Percentiles rank a stretch among this genome's conserved stretches.
phyloP scores from a whole-genome alignment of 1,284 basidiomycete genomes.

The Microbotryum scabiosae region DNA sequence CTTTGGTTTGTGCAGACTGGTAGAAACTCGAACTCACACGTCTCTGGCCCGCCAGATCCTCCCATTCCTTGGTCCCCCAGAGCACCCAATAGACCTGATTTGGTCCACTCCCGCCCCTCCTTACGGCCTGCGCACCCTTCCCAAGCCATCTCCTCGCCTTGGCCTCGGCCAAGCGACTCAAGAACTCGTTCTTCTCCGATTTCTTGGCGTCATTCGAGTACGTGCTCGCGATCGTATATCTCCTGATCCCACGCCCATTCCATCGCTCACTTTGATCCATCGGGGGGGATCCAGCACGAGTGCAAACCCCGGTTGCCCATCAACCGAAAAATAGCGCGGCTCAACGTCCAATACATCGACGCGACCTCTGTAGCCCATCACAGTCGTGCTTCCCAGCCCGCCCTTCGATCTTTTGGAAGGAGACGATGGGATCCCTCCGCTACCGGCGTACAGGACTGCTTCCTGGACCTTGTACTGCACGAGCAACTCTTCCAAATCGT shows the following conservation, averaged over 20 bases:
- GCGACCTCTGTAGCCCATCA: slow-evolving; percentile 76
- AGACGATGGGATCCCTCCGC: slow-evolving; percentile 5
- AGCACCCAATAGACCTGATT: slow-evolving; percentile 79
- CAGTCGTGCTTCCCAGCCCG: slow-evolving; percentile 33
- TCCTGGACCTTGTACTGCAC: slow-evolving; percentile 45
- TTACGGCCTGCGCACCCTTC: slow-evolving; percentile 54
- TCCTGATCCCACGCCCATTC: slow-evolving; percentile 73
- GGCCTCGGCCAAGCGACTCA: slow-evolving; percentile 77
- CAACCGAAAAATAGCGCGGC: slow-evolving; percentile 59
- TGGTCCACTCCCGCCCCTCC: slow-evolving; percentile 41
- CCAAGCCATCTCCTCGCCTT: slow-evolving; percentile 59
- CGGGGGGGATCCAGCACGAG: slow-evolving; percentile 72
- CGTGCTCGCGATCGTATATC: slow-evolving; percentile 65
- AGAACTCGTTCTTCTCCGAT: slow-evolving; percentile 56
- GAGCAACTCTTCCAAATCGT: slow-evolving; percentile 66
- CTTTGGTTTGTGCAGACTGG: no score
- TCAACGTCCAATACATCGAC: slow-evolving; percentile 76
- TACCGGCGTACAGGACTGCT: background rate
- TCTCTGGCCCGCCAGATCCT: slow-evolving; percentile 52
- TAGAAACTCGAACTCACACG: slow-evolving; percentile 50
- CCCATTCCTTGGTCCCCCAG: slow-evolving; percentile 65
- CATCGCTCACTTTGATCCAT: slow-evolving; percentile 35
- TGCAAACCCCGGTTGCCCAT: slow-evolving; percentile 68
- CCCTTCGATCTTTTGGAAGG: slow-evolving; percentile 46
- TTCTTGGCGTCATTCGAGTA: slow-evolving; percentile 44